phyloP scores from a whole-genome alignment of 225 moss, liverwort and hornwort genomes.

The Polytrichum commune region DNA sequence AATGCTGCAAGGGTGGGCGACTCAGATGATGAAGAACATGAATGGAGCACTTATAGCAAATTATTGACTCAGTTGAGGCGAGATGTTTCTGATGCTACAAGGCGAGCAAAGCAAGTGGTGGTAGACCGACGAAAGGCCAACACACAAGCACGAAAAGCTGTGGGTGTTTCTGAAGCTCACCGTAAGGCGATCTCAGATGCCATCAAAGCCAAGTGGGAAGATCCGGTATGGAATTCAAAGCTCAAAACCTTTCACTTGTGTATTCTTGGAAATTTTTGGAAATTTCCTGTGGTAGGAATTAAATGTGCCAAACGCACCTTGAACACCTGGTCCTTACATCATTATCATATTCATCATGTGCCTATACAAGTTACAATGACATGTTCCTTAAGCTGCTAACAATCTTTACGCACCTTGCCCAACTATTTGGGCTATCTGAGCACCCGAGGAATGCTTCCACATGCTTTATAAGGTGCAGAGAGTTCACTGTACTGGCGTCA shows the following conservation, averaged over 20 bases:
- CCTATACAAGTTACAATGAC: too few species aligned
- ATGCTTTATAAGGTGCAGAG: too few species aligned
- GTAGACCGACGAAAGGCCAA: slow-evolving; percentile 8
- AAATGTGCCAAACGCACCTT: too few species aligned
- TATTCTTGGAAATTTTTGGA: not conserved
- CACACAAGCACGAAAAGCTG: slow-evolving; percentile 21
- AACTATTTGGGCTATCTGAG: too few species aligned
- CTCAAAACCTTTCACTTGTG: not conserved
- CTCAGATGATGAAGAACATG: slow-evolving; percentile 58
- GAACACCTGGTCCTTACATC: too few species aligned
- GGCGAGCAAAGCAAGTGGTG: slow-evolving; percentile 10
- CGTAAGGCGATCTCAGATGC: slow-evolving; percentile 81
- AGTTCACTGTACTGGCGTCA: too few species aligned
- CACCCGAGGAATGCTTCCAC: too few species aligned
- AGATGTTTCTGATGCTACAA: slow-evolving; percentile 15
- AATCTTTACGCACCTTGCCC: too few species aligned
- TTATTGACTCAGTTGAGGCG: slow-evolving; percentile 30
- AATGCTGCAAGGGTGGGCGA: slow-evolving; percentile 70
- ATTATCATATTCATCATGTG: too few species aligned
- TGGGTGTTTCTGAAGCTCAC: slow-evolving; percentile 49
- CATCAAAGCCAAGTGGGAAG: slow-evolving; percentile 89
- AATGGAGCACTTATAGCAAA: slow-evolving; percentile 60
- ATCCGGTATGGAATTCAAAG: slow-evolving; percentile 58
- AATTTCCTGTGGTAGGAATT: too few species aligned
- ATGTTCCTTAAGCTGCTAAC: too few species aligned